phyloP scores from a whole-genome alignment of 2,329 filamentous ascomycete genomes.

The Scolecobasidium constrictum region DNA sequence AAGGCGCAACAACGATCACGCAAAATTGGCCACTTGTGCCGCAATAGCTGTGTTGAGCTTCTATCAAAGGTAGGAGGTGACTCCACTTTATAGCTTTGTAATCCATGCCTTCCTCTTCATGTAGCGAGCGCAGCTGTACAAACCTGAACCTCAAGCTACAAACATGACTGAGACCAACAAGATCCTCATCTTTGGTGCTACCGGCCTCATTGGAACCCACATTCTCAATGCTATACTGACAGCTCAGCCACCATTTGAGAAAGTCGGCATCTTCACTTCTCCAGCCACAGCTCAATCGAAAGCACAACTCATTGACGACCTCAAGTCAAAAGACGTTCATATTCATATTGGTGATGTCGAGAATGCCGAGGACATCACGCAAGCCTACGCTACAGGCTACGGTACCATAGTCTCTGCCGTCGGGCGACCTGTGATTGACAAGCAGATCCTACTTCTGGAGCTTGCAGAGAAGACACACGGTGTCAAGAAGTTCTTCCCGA shows the following conservation, averaged over 20 bases:
- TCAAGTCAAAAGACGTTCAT: conserved; percentile 21
- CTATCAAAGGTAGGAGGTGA: too few species aligned
- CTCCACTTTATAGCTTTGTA: too few species aligned
- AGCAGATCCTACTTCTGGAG: conserved; percentile 51
- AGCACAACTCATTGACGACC: conserved; percentile 17
- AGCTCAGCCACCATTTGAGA: background rate
- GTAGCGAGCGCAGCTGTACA: conserved; percentile 36
- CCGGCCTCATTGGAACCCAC: conserved; percentile 9
- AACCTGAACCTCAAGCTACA: conserved; percentile 43
- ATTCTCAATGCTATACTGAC: conserved; percentile 6
- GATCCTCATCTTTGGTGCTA: conserved; percentile 11
- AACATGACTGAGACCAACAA: conserved; percentile 14
- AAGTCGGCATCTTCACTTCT: conserved; percentile 11
- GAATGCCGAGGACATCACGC: conserved; percentile 39
- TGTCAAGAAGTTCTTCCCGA: conserved; percentile 56
- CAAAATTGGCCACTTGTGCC: too few species aligned
- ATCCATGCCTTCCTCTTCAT: too few species aligned
- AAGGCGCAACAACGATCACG: too few species aligned
- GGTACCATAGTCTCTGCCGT: conserved; percentile 57
- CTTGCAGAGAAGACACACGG: conserved; percentile 43
- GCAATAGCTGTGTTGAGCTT: too few species aligned
- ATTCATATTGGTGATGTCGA: conserved; percentile 46
- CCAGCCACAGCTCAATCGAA: conserved; percentile 7
- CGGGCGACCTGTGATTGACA: conserved; percentile 49
- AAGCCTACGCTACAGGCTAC: conserved; percentile 44